phyloP scores from a whole-genome alignment of 257 asterid species.

The Ocimum tenuiflorum region DNA sequence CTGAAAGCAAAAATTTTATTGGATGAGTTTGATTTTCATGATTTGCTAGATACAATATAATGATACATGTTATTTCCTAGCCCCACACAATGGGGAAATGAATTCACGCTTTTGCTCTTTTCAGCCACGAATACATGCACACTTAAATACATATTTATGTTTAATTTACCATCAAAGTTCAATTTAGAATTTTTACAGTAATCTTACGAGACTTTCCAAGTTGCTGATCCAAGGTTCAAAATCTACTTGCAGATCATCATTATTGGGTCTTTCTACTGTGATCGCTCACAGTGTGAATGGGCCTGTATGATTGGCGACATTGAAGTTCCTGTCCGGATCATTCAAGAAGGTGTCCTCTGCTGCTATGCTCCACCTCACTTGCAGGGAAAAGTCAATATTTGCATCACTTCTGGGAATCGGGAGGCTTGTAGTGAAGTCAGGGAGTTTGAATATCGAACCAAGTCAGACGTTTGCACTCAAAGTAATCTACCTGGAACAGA shows the following conservation, averaged over 20 bases:
- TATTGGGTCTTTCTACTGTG: conserved; percentile 74
- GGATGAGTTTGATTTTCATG: too few relatives aligned
- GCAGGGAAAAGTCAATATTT: conserved; percentile 70
- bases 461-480: conserved; percentile 35
- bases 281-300: conserved; percentile 61
- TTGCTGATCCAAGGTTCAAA: conserved; percentile 8
- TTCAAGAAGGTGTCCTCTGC: conserved; percentile 80
- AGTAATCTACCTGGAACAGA: conserved; percentile 37
- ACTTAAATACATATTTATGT: background rate
- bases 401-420: conserved; percentile 66
- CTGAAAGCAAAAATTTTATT: background rate
- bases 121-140: background rate
- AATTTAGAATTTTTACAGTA: background rate
- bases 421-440: conserved; percentile 86
- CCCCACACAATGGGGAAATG: background rate
- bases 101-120: background rate
- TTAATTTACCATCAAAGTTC: background rate
- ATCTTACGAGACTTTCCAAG: conserved; percentile 5
- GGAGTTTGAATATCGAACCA: conserved; percentile 69
- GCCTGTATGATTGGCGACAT: conserved; percentile 89
- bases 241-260: conserved; percentile 56
- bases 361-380: conserved; percentile 71
- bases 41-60: too few relatives aligned
- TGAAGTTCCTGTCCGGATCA: conserved; percentile 74
- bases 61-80: background rate